These are phyloP conservation scores for Aspergillus melleus DNA, from an alignment of 2,329 filamentous ascomycete species.

Conservation along the genomic window DNA sequence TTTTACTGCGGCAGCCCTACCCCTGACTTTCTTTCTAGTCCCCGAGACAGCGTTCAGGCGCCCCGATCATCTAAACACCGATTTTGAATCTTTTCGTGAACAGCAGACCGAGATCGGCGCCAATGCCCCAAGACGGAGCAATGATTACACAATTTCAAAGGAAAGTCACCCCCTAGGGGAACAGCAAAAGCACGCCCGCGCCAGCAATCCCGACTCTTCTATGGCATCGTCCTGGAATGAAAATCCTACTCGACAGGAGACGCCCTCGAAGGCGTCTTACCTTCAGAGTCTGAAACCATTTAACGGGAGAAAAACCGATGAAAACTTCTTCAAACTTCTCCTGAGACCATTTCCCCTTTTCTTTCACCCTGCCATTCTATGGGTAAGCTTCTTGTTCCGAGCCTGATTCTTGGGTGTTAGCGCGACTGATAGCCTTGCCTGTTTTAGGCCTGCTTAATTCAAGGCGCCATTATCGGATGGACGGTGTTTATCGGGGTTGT, in stretches of 20 bases:
- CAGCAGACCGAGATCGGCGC: slow-evolving; percentile 13
- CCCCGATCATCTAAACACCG: slow-evolving; percentile 67
- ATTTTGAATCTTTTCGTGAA: slow-evolving; percentile 51
- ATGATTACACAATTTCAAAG: slow-evolving; percentile 5
- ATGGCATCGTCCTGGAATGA: neutral
- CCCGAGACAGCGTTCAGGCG: slow-evolving; percentile 82
- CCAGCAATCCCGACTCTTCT: neutral
- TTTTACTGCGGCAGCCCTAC: slow-evolving; percentile 70
- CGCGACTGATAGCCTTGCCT: neutral
- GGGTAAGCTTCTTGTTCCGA: slow-evolving; percentile 49
- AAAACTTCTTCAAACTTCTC: slow-evolving; percentile 66
- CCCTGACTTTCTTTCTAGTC: slow-evolving; percentile 72
- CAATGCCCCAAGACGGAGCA: slow-evolving; percentile 10
- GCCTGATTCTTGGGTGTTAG: too few relatives aligned
- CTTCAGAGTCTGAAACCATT: slow-evolving; percentile 66
- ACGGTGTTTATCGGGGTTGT: slow-evolving; percentile 89
- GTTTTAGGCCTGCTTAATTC: slow-evolving; percentile 64
- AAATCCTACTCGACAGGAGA: slow-evolving; percentile 5
- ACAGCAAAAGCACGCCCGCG: slow-evolving; percentile 2
- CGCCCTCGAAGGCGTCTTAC: slow-evolving; percentile 57
- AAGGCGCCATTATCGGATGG: slow-evolving; percentile 92
- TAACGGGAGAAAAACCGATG: slow-evolving; percentile 78
- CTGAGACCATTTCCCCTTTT: slow-evolving; percentile 79
- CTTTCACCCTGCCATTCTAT: slow-evolving; percentile 80
- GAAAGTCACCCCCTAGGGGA: slow-evolving; percentile 11